Evolutionary conservation across 1,284 basidiomycete genomes (phyloP), one percentile per base, ranked within the genome.

Genomic region (Neolentinus lepideus): DNA sequence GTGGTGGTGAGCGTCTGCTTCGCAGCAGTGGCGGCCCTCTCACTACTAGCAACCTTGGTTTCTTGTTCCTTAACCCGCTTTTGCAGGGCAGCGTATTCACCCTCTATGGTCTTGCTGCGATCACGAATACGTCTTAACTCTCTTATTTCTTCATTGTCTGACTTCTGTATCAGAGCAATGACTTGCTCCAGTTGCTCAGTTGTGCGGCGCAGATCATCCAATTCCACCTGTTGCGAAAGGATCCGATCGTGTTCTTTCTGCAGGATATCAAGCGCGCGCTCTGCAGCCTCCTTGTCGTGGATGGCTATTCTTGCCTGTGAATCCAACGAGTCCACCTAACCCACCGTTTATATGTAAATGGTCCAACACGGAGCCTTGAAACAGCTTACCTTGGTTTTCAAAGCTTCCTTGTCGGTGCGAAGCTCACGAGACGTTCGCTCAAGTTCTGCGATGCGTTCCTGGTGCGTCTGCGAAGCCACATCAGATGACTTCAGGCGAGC

Each of bases 31-130:
- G 81, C 75, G 6, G 81, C 71, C 56, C 81, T 80, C 55, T 91
- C 88, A 61, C 72, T 79, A 60, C 80, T 85, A 22, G 74, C 65
- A 3, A 77, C 63, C 65, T 83, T 87, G 53, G 61, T 72, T 59
- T 92, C 90, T 55, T 83, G 78, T 16, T 92, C 89, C 62, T 83
- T 87, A 64, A 77, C 71, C 24, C 85, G 85, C 59, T 84, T 88
- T 66, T 89, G 85, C 26, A 90, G 72, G 10, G 79, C 71, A 2
- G 75, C 65, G 60, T 85, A 76, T 57, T 92, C 89, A 52, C 76
- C 78, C 67, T 90, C 88, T 12, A 91, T 70, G 10, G 75, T 69
- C 64, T 81, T 84, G 64, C 73, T 80, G 57, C 79, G 80, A 60
- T 90, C 88, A 45, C 85, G 84, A 52, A 77, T 69, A 33, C 77